Conservation (phyloP, 306 rosid genomes). For the Biancaea sappan region DNA sequence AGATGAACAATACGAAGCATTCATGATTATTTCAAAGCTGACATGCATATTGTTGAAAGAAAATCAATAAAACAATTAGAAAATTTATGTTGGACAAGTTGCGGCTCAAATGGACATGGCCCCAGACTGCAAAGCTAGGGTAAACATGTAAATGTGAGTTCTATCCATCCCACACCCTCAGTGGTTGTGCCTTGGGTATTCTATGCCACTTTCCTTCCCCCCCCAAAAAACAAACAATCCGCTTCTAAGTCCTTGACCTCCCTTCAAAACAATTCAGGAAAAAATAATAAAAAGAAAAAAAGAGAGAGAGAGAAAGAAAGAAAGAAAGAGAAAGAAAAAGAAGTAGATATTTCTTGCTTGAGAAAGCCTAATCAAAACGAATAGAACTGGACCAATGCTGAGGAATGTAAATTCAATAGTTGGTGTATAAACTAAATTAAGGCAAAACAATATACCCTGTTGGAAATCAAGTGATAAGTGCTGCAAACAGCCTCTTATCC, state of each 20-base stretch:
- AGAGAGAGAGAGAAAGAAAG: background rate
- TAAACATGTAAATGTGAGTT: background rate
- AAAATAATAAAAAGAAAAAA: background rate
- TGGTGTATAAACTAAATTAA: constrained; percentile 23
- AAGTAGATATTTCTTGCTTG: constrained; percentile 7
- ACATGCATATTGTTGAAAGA: constrained; percentile 1
- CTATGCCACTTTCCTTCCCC: background rate
- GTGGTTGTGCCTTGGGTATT: background rate
- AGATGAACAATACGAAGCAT: constrained; percentile 21
- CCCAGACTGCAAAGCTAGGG: background rate
- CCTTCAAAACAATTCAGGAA: no score
- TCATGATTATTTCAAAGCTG: constrained; percentile 1
- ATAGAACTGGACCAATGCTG: background rate
- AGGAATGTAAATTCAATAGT: background rate
- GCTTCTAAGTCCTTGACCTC: background rate
- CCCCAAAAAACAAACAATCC: no score
- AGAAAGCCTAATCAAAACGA: constrained; percentile 17
- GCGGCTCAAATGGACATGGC: background rate
- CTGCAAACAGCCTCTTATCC: no score
- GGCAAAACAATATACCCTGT: constrained; percentile 14
- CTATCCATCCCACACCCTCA: background rate
- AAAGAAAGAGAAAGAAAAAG: background rate
- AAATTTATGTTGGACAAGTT: background rate
- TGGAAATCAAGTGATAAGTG: no score
- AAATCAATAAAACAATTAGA: constrained; percentile 17